These are phyloP conservation scores for Cryphonectria radicalis DNA, from an alignment of 2,329 filamentous ascomycete genomes.

Conservation along the genomic window DNA sequence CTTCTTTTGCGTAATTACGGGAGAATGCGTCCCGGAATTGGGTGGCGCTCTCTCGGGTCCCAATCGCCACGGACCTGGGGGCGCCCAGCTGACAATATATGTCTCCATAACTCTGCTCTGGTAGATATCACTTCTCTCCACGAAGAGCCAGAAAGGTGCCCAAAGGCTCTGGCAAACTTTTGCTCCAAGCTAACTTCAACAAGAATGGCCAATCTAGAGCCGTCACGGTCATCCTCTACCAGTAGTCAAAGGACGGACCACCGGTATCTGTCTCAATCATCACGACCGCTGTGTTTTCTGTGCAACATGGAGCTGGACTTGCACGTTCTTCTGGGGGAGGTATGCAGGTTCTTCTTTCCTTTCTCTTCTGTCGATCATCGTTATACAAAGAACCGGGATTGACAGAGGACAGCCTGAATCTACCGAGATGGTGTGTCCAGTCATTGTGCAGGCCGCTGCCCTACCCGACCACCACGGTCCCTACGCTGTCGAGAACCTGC, in stretches of 20 bases:
- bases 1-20: background rate
- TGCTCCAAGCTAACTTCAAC: background rate
- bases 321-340: conserved; percentile 2
- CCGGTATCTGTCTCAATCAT: conserved; percentile 3
- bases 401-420: conserved; percentile 6
- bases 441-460: conserved; percentile 12
- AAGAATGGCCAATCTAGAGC: background rate
- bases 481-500: background rate
- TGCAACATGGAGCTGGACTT: conserved; percentile 14
- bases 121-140: background rate
- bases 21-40: background rate
- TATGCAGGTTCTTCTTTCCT: background rate
- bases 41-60: background rate
- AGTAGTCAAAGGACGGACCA: background rate
- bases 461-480: conserved; percentile 11
- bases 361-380: background rate
- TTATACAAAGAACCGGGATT: background rate
- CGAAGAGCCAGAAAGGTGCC: background rate
- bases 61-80: background rate
- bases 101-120: background rate
- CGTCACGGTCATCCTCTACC: background rate
- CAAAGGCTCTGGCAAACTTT: background rate
- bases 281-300: conserved; percentile 3
- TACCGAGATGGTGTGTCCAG: conserved; percentile 13
- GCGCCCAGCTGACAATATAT: background rate